phyloP scores from a whole-genome alignment of 2,329 filamentous ascomycete species.

The Exophiala phaeomuriformis region DNA sequence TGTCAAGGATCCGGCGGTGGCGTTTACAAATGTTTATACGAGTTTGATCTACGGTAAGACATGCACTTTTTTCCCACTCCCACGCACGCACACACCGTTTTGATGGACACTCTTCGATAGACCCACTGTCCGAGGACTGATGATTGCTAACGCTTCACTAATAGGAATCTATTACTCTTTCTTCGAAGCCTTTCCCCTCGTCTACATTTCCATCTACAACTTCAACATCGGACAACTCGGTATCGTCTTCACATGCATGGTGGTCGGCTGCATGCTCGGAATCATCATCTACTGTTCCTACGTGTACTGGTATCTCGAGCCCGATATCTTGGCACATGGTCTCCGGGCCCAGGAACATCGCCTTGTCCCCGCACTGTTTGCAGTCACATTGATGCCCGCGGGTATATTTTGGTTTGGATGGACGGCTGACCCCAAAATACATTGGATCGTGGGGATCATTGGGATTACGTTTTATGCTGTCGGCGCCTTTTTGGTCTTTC shows the following conservation, averaged over 20 bases:
- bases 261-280: conserved; percentile 51
- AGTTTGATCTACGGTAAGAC: conserved; percentile 46
- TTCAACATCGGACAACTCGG: conserved; percentile 54
- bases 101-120: no score
- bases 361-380: conserved; percentile 46
- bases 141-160: neutral
- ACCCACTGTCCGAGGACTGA: no score
- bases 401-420: conserved; percentile 51
- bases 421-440: conserved; percentile 29
- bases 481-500: conserved; percentile 25
- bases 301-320: conserved; percentile 46
- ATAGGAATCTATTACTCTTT: conserved; percentile 41
- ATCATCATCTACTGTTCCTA: conserved; percentile 46
- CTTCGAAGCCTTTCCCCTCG: conserved; percentile 61
- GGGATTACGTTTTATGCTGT: conserved; percentile 22
- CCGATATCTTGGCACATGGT: conserved; percentile 44
- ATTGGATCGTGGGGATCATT: conserved; percentile 32
- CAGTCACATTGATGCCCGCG: conserved; percentile 45
- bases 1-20: conserved; percentile 54
- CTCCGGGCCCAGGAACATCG: conserved; percentile 49
- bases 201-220: conserved; percentile 53
- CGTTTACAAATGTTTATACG: conserved; percentile 56
- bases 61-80: no score
- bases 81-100: no score
- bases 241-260: conserved; percentile 54